Conservation (phyloP, 1,284 basidiomycete genomes). For the Sporisorium graminicola region DNA sequence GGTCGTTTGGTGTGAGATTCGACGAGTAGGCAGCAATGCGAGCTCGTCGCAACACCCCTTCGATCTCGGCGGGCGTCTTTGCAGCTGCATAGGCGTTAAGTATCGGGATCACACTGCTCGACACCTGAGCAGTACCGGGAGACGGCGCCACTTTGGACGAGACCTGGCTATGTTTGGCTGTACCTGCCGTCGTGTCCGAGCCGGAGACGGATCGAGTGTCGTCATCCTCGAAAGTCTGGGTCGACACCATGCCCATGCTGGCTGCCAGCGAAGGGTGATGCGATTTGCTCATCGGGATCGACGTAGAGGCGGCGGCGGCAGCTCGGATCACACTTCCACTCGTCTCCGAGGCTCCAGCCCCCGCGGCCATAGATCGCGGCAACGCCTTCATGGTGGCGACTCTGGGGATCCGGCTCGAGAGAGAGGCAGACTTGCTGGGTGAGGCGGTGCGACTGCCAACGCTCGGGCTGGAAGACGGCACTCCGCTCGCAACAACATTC, state of each 20-base stretch:
- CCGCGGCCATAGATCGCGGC: slow-evolving; percentile 10
- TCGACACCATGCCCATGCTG: slow-evolving; percentile 55
- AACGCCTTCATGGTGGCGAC: slow-evolving; percentile 45
- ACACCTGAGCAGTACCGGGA: slow-evolving; percentile 30
- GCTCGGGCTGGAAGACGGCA: slow-evolving; percentile 23
- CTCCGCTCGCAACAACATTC: slow-evolving; percentile 8
- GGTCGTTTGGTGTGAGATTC: slow-evolving; percentile 51
- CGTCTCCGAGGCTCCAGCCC: slow-evolving; percentile 18
- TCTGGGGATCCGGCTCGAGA: slow-evolving; percentile 57
- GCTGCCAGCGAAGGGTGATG: slow-evolving; percentile 58
- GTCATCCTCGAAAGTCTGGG: slow-evolving; percentile 36
- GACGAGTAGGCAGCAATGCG: slow-evolving; percentile 59
- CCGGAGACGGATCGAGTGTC: slow-evolving; percentile 38
- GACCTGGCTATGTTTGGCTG: slow-evolving; percentile 17
- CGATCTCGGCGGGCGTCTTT: slow-evolving; percentile 63
- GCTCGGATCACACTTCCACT: slow-evolving; percentile 28
- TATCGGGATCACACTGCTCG: slow-evolving; percentile 53
- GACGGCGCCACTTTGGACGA: slow-evolving; percentile 37
- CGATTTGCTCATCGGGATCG: slow-evolving; percentile 52
- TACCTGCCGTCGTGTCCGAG: slow-evolving; percentile 37
- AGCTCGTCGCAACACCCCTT: slow-evolving; percentile 58
- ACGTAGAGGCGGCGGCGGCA: slow-evolving; percentile 34
- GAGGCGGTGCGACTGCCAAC: slow-evolving; percentile 32
- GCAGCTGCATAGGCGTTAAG: slow-evolving; percentile 63
- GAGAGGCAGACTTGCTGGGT: slow-evolving; percentile 34